phyloP scores from a whole-genome alignment of 768 basidiomycete species.

The Grammothele lineata region DNA sequence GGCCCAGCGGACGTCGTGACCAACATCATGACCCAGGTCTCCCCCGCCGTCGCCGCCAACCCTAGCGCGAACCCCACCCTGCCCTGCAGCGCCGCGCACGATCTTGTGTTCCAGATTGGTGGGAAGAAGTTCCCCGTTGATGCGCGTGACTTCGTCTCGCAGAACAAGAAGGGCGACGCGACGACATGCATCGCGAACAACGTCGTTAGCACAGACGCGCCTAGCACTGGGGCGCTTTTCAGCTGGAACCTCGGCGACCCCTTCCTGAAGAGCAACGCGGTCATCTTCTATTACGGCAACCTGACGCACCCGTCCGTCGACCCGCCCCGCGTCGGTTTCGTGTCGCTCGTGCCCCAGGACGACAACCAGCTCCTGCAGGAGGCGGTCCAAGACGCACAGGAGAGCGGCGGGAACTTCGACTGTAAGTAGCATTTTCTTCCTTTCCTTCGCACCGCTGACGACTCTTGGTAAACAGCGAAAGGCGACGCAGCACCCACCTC shows the following conservation, averaged over 20 bases:
- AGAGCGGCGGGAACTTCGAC: slow-evolving; percentile 19
- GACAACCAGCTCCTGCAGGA: slow-evolving; percentile 39
- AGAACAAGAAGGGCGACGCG: slow-evolving; percentile 35
- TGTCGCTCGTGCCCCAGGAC: slow-evolving; percentile 63
- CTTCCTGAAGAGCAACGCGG: slow-evolving; percentile 72
- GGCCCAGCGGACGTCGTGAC: slow-evolving; percentile 64
- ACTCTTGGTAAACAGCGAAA: background rate
- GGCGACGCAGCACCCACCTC: slow-evolving; percentile 8
- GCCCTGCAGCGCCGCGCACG: slow-evolving; percentile 58
- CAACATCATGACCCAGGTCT: slow-evolving; percentile 39
- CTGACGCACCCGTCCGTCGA: slow-evolving; percentile 63
- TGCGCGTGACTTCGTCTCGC: slow-evolving; percentile 63
- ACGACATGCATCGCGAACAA: slow-evolving; percentile 46
- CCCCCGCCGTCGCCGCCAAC: slow-evolving; percentile 25
- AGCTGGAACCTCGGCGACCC: slow-evolving; percentile 78
- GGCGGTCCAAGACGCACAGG: slow-evolving; percentile 31
- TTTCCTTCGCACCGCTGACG: background rate
- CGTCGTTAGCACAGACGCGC: slow-evolving; percentile 61
- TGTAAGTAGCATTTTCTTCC: background rate
- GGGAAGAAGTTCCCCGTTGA: slow-evolving; percentile 72
- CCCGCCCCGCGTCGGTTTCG: slow-evolving; percentile 64
- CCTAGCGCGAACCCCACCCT: slow-evolving; percentile 32
- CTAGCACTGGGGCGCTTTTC: slow-evolving; percentile 54
- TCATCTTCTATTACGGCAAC: slow-evolving; percentile 75
- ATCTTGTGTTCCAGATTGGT: slow-evolving; percentile 62